A percentile compares a stretch with the other conserved stretches of the same genome.
These are phyloP conservation scores for Rhododendron griersonianum DNA, from an alignment of 148 eudicot genomes.

Conservation along the genomic window DNA sequence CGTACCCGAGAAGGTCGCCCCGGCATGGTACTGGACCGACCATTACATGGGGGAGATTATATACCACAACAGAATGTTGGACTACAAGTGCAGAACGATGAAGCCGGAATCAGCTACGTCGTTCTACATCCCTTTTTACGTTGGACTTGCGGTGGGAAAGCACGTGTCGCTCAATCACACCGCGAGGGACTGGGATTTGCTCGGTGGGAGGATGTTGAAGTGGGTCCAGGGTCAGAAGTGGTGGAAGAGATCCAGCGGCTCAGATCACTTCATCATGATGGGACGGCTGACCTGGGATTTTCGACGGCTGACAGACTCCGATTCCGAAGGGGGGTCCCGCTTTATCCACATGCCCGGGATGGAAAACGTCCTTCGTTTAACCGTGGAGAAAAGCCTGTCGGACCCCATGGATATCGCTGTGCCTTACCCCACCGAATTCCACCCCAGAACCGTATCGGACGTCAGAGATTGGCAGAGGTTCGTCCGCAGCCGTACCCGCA, in stretches of 20 bases:
- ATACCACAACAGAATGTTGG: conserved; percentile 54
- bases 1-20: conserved; percentile 32
- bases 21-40: conserved; percentile 66
- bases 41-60: conserved; percentile 60
- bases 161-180: conserved; percentile 38
- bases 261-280: conserved; percentile 58
- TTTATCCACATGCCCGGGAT: conserved; percentile 42
- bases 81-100: conserved; percentile 47
- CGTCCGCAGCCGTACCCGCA: conserved; percentile 35
- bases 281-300: conserved; percentile 70
- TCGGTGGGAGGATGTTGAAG: conserved; percentile 36
- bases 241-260: conserved; percentile 43
- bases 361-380: conserved; percentile 49
- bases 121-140: conserved; percentile 80
- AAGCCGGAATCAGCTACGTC: conserved; percentile 59
- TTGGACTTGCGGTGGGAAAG: conserved; percentile 58
- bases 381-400: conserved; percentile 53
- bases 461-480: conserved; percentile 49
- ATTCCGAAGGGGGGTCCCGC: conserved; percentile 49
- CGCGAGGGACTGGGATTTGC: conserved; percentile 37
- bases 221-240: conserved; percentile 44
- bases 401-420: conserved; percentile 62
- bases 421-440: conserved; percentile 76
- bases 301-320: conserved; percentile 25
- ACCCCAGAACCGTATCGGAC: conserved; percentile 35